Base-by-base conservation (phyloP, 192 early-diverging fungal species). In the Coemansia sp. region DNA sequence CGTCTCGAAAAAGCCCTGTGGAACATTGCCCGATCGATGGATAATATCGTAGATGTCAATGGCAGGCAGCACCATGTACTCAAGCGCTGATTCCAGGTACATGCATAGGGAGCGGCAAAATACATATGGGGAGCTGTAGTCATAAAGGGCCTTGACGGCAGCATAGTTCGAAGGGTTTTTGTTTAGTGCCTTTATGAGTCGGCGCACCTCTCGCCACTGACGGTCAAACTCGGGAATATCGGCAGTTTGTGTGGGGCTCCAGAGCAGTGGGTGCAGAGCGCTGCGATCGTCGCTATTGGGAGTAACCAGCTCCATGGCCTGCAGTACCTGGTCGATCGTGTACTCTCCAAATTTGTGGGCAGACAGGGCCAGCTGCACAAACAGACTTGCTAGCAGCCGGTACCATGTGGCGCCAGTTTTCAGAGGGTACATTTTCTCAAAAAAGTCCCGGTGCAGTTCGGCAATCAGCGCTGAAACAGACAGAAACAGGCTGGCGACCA, bases 11-110 rank as follows among this genome's bases (percentile, higher is more conserved):
- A 76, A 76, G n/a, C 62, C 66, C 2, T 17, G 48, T 21, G 72
- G 72, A 17, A 76, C 47, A 5, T 18, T 26, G 21, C 62, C 65
- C 5, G 58, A 60, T 36, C 69, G 66, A 17, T 54, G 41, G 28
- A 76, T 76, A 21, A 39, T 54, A 11, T 43, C 28, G 36, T 76
- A 76, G 15, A 68, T 16, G 23, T 69, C 66, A 14, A 76, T 65
- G 49, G 58, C 26, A 18, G 72, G 72, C 26, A 53, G 45, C 15
- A 61, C 56, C 31, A 76, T 54, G 12, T 23, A 34, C 20, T 69
- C 58, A 9, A 69, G n/a, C 9, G 59, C 57, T 14, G 61, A 48
- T 6, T 39, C 31, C 14, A 76, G 26, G 51, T 68, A 76, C 26
- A 20, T 15, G 11, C 18, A 30, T 16, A 76, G 55, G 16, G 36